Evolutionary conservation across 73 alveolate species (phyloP).

Genomic region (Paramecium primaurelia): DNA sequence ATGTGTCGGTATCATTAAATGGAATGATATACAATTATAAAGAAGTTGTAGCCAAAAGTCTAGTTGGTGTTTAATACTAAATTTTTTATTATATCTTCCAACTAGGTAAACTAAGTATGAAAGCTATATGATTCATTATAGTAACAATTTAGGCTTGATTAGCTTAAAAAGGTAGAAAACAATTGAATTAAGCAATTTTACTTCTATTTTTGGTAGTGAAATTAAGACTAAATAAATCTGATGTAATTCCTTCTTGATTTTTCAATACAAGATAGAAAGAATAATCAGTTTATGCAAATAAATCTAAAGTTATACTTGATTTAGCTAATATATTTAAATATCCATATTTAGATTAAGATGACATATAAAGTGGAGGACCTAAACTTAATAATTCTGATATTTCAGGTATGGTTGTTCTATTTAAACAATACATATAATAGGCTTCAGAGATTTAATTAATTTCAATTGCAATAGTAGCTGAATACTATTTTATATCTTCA

Average conservation of each 20-base stretch:
- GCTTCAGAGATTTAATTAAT: not conserved
- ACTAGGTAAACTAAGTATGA: not conserved
- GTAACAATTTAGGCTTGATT: not conserved
- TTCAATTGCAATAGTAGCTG: not conserved
- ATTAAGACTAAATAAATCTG: not conserved
- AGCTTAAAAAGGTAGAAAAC: not conserved
- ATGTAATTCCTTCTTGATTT: not conserved
- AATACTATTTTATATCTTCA: not conserved
- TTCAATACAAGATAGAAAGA: not conserved
- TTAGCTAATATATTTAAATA: not conserved
- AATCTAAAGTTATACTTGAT: not conserved
- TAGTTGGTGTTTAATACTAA: not conserved
- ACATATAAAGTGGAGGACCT: constrained; percentile 18
- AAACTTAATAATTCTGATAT: not conserved
- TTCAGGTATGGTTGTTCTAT: not conserved
- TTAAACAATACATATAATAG: constrained; percentile 36
- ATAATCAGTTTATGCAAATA: constrained; percentile 21
- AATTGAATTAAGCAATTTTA: not conserved
- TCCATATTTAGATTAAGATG: constrained; percentile 25
- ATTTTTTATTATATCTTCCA: not conserved
- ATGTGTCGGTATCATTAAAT: constrained; percentile 11
- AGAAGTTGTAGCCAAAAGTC: not conserved
- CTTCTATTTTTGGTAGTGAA: not conserved
- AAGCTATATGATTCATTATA: not conserved
- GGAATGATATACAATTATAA: not conserved